phyloP scores from a whole-genome alignment of 2,329 filamentous ascomycete species.

The Anthostomella pinea region DNA sequence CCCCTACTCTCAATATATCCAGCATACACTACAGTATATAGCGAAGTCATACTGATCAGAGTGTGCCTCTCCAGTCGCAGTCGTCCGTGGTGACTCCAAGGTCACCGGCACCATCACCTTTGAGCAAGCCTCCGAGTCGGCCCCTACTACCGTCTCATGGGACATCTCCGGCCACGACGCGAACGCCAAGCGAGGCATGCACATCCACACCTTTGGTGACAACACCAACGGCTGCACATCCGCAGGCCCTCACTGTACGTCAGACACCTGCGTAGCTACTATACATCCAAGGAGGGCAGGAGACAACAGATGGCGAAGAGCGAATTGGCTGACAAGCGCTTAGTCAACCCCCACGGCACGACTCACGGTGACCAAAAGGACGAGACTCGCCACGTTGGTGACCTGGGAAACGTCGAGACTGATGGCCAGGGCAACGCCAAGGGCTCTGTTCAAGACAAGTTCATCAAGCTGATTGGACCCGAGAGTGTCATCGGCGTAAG shows the following conservation, averaged over 20 bases:
- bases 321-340: conserved; percentile 13
- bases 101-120: conserved; percentile 91
- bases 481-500: conserved; percentile 90
- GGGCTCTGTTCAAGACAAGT: conserved; percentile 74
- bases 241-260: conserved; percentile 93
- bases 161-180: conserved; percentile 89
- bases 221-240: conserved; percentile 99
- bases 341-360: conserved; percentile 95
- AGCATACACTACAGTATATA: conserved; percentile 14
- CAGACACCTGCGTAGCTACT: too few species aligned
- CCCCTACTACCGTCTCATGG: conserved; percentile 84
- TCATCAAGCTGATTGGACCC: conserved; percentile 93
- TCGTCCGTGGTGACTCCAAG: conserved; percentile 97
- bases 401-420: conserved; percentile 95
- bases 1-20: conserved; percentile 10
- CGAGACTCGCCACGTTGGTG: conserved; percentile 87
- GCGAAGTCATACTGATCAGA: conserved; percentile 24
- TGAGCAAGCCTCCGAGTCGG: conserved; percentile 81
- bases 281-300: too few species aligned
- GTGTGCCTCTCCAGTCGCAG: conserved; percentile 65
- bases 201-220: conserved; percentile 98
- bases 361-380: conserved; percentile 85
- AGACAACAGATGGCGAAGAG: too few species aligned
- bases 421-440: conserved; percentile 88
- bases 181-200: conserved; percentile 96